Base-by-base conservation (phyloP, 768 basidiomycete genomes). In the Suillus subaureus region DNA sequence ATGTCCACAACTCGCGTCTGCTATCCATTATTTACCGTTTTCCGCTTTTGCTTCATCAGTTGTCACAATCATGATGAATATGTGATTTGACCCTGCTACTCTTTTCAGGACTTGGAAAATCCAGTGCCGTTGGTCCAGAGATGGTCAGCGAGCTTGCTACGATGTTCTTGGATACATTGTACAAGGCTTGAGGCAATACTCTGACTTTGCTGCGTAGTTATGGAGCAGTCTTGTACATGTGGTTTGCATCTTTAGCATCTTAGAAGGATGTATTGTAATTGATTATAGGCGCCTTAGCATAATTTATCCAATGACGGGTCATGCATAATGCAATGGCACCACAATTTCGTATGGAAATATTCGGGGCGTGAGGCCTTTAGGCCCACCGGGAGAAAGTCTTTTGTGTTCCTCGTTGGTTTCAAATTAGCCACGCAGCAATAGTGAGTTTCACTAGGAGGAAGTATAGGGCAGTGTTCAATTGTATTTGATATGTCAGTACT, bases 131-230 rank as follows among this genome's bases (percentile, higher is more conserved):
- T 21, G 95, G 94, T 2, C 91, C 92, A 12, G 84, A 87, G 28
- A 87, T 97, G 79, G 90, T 96, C 26, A 85, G 87, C 7, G 83
- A 91, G 70, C 74, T 96, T 42, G 92, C 93, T 23, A 85, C 87
- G n/a, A 84, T 87, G 23, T 96, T 92, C 78, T 77, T 96, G 74
- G 93, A 96, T 76, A 82, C 91, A 61, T 67, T 95, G 70, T 96
- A 94, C 81, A 90, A 91, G 77, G 91, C 90, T 23, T 93, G 76
- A 77, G 26, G 28, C n/a, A 62, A 31, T 60, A 6, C 21, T 55
- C 54, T 35, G 12, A 6, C 4, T 33, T 55, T 55, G 21, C 54
- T 55, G 54, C 21, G 31, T 21, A 55, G 21, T 35, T 6, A 35
- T 3, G 31, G 54, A 35, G 54, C 21, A 55, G 6, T 55, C 33